phyloP scores from a whole-genome alignment of 2,329 filamentous ascomycete genomes.

The Monilinia aucupariae region DNA sequence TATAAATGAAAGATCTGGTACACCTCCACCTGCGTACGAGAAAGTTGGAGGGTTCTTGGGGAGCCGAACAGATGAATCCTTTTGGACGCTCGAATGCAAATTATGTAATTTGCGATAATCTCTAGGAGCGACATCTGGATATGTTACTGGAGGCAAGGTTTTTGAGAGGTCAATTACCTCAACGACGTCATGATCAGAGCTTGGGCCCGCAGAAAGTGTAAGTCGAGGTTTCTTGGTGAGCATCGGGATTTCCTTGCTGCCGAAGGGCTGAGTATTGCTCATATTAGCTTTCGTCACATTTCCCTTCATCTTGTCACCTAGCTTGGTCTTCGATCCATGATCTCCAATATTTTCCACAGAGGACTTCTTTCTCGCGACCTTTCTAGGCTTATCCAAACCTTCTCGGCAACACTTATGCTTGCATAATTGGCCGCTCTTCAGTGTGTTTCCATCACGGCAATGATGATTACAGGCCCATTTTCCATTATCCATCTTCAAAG shows the following conservation, averaged over 20 bases:
- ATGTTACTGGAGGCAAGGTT: constrained; percentile 16
- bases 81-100: constrained; percentile 32
- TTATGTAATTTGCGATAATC: constrained; percentile 32
- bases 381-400: constrained; percentile 57
- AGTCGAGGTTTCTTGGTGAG: neutral
- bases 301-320: neutral
- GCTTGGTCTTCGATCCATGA: neutral
- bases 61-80: constrained; percentile 25
- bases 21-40: constrained; percentile 26
- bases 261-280: neutral
- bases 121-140: constrained; percentile 25
- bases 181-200: constrained; percentile 18
- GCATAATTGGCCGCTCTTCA: constrained; percentile 45
- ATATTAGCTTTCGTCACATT: neutral
- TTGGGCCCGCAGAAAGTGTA: neutral
- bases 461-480: constrained; percentile 69
- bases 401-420: constrained; percentile 69
- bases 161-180: constrained; percentile 33
- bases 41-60: constrained; percentile 30
- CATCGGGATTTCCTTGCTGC: neutral
- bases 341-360: neutral
- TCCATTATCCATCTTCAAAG: constrained; percentile 58
- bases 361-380: constrained; percentile 22
- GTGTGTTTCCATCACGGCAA: constrained; percentile 44
- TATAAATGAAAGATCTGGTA: constrained; percentile 26